A percentile compares a stretch with the other conserved stretches of the same genome.
Conservation (phyloP, 106 monocot species). For the Allium cepa region DNA sequence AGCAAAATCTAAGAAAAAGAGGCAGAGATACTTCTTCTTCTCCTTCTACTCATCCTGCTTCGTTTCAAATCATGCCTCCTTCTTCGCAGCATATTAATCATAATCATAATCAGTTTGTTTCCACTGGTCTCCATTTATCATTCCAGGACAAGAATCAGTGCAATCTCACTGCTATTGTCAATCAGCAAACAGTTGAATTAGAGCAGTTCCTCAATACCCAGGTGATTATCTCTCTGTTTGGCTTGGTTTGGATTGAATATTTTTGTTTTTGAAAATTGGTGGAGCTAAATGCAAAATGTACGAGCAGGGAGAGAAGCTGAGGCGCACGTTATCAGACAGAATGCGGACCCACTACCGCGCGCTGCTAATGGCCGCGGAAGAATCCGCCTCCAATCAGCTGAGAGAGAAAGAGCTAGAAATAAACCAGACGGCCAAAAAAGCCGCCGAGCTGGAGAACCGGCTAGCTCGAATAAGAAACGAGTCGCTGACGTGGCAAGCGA, state of each 20-base stretch:
- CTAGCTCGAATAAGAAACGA: conserved; percentile 46
- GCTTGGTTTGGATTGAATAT: no score
- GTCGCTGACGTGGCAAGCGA: conserved; percentile 66
- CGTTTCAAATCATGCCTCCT: conserved; percentile 3
- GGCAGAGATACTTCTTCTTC: conserved; percentile 12
- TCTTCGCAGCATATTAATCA: conserved; percentile 5
- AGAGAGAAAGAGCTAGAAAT: conserved; percentile 65
- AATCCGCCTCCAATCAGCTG: conserved; percentile 28
- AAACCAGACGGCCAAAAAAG: conserved; percentile 27
- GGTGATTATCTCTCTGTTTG: conserved; percentile 3
- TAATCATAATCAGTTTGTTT: conserved; percentile 24
- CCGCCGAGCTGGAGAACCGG: conserved; percentile 65
- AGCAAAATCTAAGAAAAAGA: conserved; percentile 27
- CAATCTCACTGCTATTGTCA: conserved; percentile 35
- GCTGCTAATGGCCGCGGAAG: conserved; percentile 43
- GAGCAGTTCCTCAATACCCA: conserved; percentile 37
- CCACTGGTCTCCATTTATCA: conserved; percentile 65
- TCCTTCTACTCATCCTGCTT: neutral
- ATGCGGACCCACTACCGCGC: conserved; percentile 34
- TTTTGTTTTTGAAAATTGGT: neutral
- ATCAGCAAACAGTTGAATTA: conserved; percentile 40
- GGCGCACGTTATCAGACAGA: conserved; percentile 46
- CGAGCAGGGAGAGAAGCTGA: conserved; percentile 67
- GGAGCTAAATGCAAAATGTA: neutral
- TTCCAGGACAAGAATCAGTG: conserved; percentile 19